Base-by-base conservation (phyloP, 2,329 filamentous ascomycete genomes). In the Blastomyces percursus region DNA sequence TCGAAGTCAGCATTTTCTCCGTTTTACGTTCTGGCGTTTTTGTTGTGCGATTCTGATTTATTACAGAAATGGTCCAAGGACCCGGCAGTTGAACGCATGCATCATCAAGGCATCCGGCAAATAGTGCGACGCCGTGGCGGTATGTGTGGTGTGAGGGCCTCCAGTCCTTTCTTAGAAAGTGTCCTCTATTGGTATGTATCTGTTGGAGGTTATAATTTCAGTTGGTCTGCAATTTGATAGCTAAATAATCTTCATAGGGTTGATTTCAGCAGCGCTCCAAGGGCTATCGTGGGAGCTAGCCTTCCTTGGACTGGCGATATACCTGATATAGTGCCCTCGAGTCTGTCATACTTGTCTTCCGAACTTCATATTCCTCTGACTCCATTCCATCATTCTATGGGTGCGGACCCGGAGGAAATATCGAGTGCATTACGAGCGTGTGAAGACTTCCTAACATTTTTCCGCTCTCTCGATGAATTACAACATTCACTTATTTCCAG, bases 61-160 rank as follows among this genome's bases (percentile, higher is more conserved):
- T 14, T 61, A 42, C 42, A 73, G 71, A 73, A 73, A 73, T 73
- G 71, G 71, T 73, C 71, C 16, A 72, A 71, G 63, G 71, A 71
- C 64, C 64, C 67, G 6, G 68, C 66, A 3, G 69, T 72, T 59
- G 71, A 73, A 65, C 67, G 65, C 30, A 69, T 71, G 67, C 71
- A 73, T 61, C 70, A 71, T 46, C 66, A 66, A 50, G 71, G 71
- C 6, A 64, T 73, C 30, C 64, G 67, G 4, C 68, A 70, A 42
- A 66, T 73, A 65, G 66, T 72, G 19, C 66, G 69, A 58, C 67
- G 68, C 54, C 68, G 71, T 40, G 71, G 70, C 27, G 71, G 71
- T 1, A 73, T 73, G 71, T 67, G 66, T 55, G 68, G 67, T 57
- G 68, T 73, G 67, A 67, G 67, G 44, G 59, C 64, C 4, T 67